Percentiles rank a stretch among this genome's conserved stretches.
phyloP scores from a whole-genome alignment of 2,329 filamentous ascomycete genomes.

The Tolypocladium ovalisporum region DNA sequence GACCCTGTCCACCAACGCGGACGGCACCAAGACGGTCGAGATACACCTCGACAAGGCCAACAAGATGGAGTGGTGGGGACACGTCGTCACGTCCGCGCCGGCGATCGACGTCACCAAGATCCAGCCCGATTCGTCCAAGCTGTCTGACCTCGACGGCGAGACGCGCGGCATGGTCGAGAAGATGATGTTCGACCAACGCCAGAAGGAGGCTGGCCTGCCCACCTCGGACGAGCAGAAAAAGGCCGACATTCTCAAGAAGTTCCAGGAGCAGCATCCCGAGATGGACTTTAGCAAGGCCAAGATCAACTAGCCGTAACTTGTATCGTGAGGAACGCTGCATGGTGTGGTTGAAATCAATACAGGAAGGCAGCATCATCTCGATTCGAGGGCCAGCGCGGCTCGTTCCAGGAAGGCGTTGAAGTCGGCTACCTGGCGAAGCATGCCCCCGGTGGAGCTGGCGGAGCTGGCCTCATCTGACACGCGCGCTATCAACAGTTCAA shows the following conservation, averaged over 20 bases:
- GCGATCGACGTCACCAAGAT: conserved; percentile 95
- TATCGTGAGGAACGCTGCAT: not conserved
- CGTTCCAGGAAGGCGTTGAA: conserved; percentile 56
- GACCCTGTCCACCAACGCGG: conserved; percentile 65
- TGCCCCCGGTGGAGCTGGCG: conserved; percentile 35
- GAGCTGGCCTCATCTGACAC: conserved; percentile 43
- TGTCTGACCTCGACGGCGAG: conserved; percentile 88
- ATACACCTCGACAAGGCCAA: conserved; percentile 92
- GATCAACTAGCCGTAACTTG: conserved; percentile 31
- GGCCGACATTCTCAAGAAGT: conserved; percentile 83
- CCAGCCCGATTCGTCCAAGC: conserved; percentile 80
- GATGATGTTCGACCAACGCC: conserved; percentile 99
- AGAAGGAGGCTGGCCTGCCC: conserved; percentile 86
- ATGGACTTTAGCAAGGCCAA: conserved; percentile 65
- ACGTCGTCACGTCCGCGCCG: conserved; percentile 77
- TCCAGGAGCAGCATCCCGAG: conserved; percentile 69
- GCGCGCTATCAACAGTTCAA: conserved; percentile 45
- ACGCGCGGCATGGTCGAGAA: conserved; percentile 98
- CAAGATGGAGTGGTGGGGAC: conserved; percentile 97
- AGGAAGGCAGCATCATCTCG: conserved; percentile 17
- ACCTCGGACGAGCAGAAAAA: conserved; percentile 95
- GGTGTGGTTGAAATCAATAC: not conserved
- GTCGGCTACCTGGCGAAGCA: conserved; percentile 44
- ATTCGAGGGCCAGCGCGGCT: conserved; percentile 44
- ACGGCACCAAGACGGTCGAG: conserved; percentile 59